Conservation (phyloP, 2,329 filamentous ascomycete genomes). For the Pyrenochaeta sp. region DNA sequence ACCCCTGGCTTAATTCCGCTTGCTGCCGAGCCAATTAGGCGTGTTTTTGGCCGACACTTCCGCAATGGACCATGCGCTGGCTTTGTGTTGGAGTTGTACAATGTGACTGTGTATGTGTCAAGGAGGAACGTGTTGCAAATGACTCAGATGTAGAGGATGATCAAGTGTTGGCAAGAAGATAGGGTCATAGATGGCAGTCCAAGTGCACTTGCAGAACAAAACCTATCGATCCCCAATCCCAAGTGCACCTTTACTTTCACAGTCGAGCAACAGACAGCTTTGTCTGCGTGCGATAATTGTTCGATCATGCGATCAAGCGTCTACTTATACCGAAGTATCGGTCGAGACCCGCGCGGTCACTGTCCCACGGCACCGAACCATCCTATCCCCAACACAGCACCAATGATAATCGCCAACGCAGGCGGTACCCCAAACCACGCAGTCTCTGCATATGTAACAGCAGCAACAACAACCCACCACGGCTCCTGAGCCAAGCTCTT, state of each 20-base stretch:
- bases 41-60: neutral
- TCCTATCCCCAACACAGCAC: slow-evolving; percentile 49
- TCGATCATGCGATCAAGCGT: too few species aligned
- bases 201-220: too few species aligned
- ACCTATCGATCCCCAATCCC: neutral
- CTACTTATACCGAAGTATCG: neutral
- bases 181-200: neutral
- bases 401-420: slow-evolving; percentile 51
- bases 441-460: slow-evolving; percentile 51
- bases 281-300: too few species aligned
- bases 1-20: neutral
- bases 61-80: neutral
- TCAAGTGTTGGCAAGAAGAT: neutral
- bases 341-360: slow-evolving; percentile 4
- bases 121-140: too few species aligned
- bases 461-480: slow-evolving; percentile 57
- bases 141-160: neutral
- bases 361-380: slow-evolving; percentile 52
- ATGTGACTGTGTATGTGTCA: neutral
- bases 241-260: too few species aligned
- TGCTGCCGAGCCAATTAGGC: neutral
- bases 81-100: neutral
- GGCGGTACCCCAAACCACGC: slow-evolving; percentile 52
- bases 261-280: too few species aligned
- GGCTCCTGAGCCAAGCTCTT: slow-evolving; percentile 51